Base-by-base conservation (phyloP, 148 eudicot genomes). In the Persicaria tinctoria region DNA sequence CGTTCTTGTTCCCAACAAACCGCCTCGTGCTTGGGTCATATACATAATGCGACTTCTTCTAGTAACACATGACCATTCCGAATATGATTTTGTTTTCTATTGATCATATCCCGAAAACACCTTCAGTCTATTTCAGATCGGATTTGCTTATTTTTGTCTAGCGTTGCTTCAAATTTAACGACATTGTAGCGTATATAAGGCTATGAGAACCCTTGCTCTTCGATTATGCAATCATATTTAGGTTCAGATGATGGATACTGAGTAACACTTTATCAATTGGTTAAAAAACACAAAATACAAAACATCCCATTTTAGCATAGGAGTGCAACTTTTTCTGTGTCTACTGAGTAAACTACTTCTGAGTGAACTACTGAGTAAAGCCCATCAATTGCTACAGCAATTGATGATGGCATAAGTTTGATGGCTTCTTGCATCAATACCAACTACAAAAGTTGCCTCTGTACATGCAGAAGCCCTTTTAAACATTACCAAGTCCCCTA, bases 1-100 rank as follows among this genome's bases (percentile, higher is more conserved):
- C 48, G 41, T 12, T 4, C 8, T 66, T 9, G 46, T 47, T 41
- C 32, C 47, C 70, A 10, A 4, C 48, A 41, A 44, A 32, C 41
- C 5, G 18, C 70, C 44, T 41, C 70, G 48, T 41, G 16, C 48
- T 44, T 66, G 70, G 48, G 13, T 32, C 48, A 44, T 66, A 41
- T 66, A 59, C 20, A 59, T 59, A 66, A 38, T 66, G 70, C 70
- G 23, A 23, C 68, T 60, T 8, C 66, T 64, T 38, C 70, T 66
- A 66, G 70, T 41, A 66, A 27, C 20, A 41, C 77, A 80, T 76
- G 72, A 59, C 75, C 75, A 76, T 75, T 78, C 66, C 17, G 68
- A 68, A 72, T 75, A 70, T 68, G 83, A 80, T 70, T 72, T 71
- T 76, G 18, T 60, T 74, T 49, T 71, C 68, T 55, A 56, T 66